Base-by-base conservation (phyloP, 768 basidiomycete genomes). In the Artomyces pyxidatus region DNA sequence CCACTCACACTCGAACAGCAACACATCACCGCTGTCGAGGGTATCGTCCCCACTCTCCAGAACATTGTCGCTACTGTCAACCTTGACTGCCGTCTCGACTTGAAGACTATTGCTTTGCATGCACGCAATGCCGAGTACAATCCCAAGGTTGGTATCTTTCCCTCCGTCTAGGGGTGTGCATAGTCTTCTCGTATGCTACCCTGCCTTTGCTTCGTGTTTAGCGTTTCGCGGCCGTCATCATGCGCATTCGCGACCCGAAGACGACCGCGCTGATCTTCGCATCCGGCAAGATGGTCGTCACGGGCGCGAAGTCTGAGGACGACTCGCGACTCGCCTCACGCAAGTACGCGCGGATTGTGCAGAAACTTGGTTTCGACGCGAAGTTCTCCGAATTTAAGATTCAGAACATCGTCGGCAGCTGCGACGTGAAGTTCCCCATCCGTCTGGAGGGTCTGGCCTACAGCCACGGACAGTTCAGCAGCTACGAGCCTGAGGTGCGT, bases 161-260 rank as follows among this genome's bases (percentile, higher is more conserved):
- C 68, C 25, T 42, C 63, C 62, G 63, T 65, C 67, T 72, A 58
- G 66, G 56, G 58, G 68, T 62, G 67, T 68, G 70, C 68, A 70
- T 74, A 70, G 73, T 77, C 75, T 78, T 76, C 78, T 79, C 71
- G 71, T 74, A 28, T 60, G 59, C 62, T 70, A 73, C 72, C n/a
- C n/a, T 70, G 71, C 75, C 69, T 73, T 69, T 72, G 68, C 66
- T 71, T 62, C 70, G 56, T 65, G 62, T 71, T 48, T 73, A 99
- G 96, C 96, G 96, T 85, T 99, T 99, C 75, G 96, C 95, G 59
- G 96, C 96, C 52, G 96, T 98, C 59, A 98, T 99, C 72, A 99
- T 99, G 96, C 91, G 96, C 68, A 98, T 99, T 63, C 93, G 96
- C 58, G 96, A 98, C 60, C 96, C 96, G 44, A 99, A 99, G 77